Percentiles rank a stretch among this genome's conserved stretches.
phyloP scores from a whole-genome alignment of 208 protist species.

The Leishmania tropica region DNA sequence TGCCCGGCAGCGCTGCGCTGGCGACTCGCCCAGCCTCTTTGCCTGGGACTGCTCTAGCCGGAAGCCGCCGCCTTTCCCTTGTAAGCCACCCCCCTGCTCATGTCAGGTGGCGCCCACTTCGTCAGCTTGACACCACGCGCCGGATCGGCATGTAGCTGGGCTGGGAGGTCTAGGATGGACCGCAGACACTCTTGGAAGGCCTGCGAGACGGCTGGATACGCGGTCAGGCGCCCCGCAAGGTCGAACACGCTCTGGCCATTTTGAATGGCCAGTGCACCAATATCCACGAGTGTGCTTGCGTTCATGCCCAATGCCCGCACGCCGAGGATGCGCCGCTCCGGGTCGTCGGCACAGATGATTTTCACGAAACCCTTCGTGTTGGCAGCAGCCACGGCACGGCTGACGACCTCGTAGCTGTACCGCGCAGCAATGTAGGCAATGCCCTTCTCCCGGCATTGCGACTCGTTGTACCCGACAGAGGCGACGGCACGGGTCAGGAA shows the following conservation, averaged over 20 bases:
- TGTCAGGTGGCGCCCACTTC: conserved; percentile 67
- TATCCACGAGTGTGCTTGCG: conserved; percentile 71
- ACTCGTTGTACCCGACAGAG: conserved; percentile 73
- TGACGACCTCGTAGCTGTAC: conserved; percentile 71
- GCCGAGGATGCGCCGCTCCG: conserved; percentile 54
- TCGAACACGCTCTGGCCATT: conserved; percentile 60
- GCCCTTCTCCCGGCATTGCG: conserved; percentile 50
- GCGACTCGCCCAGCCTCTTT: not conserved
- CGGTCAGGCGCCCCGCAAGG: conserved; percentile 67
- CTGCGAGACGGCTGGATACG: conserved; percentile 81
- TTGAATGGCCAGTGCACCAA: conserved; percentile 69
- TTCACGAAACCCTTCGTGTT: conserved; percentile 81
- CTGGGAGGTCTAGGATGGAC: conserved; percentile 61
- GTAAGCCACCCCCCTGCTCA: conserved; percentile 53
- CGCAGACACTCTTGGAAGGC: conserved; percentile 85
- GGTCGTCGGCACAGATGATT: conserved; percentile 75
- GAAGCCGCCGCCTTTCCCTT: conserved; percentile 10
- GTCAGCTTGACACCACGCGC: conserved; percentile 42
- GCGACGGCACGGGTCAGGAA: conserved; percentile 65
- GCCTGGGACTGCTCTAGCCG: not conserved
- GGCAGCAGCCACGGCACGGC: conserved; percentile 66
- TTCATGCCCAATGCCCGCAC: conserved; percentile 69
- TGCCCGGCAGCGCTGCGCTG: not conserved
- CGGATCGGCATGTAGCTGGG: conserved; percentile 55
- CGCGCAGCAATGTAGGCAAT: conserved; percentile 66